phyloP scores from a whole-genome alignment of 257 asterid genomes.

The Jacaranda mimosifolia region DNA sequence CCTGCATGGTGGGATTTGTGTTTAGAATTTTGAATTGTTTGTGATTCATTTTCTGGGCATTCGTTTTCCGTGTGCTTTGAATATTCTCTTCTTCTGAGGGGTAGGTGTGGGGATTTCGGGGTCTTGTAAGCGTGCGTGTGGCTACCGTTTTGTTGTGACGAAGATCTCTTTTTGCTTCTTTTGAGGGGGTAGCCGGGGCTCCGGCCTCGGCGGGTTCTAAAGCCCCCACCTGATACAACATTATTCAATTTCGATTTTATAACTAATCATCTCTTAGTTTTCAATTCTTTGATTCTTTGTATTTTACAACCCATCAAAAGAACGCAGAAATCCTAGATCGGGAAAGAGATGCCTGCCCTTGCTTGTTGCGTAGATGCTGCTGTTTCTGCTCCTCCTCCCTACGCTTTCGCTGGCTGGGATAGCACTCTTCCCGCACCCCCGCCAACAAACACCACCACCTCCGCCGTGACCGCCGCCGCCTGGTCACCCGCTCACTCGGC shows the following conservation, averaged over 20 bases:
- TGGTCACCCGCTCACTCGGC: slow-evolving; percentile 84
- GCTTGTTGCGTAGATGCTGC: slow-evolving; percentile 83
- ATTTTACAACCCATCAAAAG: slow-evolving; percentile 27
- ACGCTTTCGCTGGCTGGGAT: slow-evolving; percentile 61
- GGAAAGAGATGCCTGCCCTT: slow-evolving; percentile 84
- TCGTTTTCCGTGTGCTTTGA: slow-evolving; percentile 2
- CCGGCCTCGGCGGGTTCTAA: slow-evolving; percentile 99
- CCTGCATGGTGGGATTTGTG: slow-evolving; percentile 74
- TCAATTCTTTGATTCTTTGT: slow-evolving; percentile 62
- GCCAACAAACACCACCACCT: slow-evolving; percentile 38
- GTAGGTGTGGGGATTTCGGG: slow-evolving; percentile 90
- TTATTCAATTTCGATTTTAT: slow-evolving; percentile 26
- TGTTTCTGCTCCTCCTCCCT: slow-evolving; percentile 66
- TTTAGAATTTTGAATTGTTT: slow-evolving; percentile 46
- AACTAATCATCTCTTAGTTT: slow-evolving; percentile 5
- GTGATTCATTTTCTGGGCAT: not conserved
- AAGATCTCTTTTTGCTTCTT: slow-evolving; percentile 75
- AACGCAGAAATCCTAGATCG: slow-evolving; percentile 47
- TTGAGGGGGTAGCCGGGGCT: slow-evolving; percentile 99
- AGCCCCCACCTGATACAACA: slow-evolving; percentile 92
- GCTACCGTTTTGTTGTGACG: slow-evolving; percentile 70
- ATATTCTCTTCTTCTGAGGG: slow-evolving; percentile 76
- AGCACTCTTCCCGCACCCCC: slow-evolving; percentile 65
- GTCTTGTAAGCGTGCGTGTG: slow-evolving; percentile 51
- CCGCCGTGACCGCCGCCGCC: slow-evolving; percentile 36